These are phyloP conservation scores for Trypanosoma cruzi DNA, from an alignment of 208 protist species.

Conservation along the genomic window DNA sequence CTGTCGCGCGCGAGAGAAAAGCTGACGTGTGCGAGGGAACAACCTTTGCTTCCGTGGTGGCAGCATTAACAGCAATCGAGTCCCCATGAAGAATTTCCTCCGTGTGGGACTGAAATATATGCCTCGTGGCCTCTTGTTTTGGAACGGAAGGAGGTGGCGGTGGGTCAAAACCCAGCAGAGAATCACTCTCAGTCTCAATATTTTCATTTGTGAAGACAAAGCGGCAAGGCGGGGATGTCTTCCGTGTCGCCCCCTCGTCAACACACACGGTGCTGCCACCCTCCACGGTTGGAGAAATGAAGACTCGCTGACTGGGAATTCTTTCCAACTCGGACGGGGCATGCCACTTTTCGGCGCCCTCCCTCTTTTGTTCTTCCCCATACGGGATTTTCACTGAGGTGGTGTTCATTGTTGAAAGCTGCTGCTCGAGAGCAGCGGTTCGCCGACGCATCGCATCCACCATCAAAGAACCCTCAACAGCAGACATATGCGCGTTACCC, in stretches of 20 bases:
- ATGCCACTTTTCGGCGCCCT: neutral
- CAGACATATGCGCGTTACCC: conserved; percentile 37
- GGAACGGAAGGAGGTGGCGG: neutral
- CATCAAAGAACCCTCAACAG: conserved; percentile 57
- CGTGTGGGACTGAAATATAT: conserved; percentile 8
- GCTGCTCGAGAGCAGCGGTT: conserved; percentile 63
- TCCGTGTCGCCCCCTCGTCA: neutral
- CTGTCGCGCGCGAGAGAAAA: neutral
- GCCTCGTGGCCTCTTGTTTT: neutral
- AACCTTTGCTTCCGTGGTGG: neutral
- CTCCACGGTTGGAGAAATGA: neutral
- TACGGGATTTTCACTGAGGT: neutral
- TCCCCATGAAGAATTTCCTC: conserved; percentile 6
- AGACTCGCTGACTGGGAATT: neutral
- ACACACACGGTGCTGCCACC: neutral
- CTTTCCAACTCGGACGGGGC: neutral
- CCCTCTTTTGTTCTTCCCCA: neutral
- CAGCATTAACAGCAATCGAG: neutral
- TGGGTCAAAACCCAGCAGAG: neutral
- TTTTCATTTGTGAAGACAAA: conserved; percentile 22
- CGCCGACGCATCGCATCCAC: conserved; percentile 49
- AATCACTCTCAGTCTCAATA: conserved; percentile 3
- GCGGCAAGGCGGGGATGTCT: neutral
- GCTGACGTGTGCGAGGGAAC: neutral
- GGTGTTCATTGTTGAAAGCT: conserved; percentile 38